Base-by-base conservation (phyloP, 495 filamentous ascomycete species). In the Aspergillus nidulans region DNA sequence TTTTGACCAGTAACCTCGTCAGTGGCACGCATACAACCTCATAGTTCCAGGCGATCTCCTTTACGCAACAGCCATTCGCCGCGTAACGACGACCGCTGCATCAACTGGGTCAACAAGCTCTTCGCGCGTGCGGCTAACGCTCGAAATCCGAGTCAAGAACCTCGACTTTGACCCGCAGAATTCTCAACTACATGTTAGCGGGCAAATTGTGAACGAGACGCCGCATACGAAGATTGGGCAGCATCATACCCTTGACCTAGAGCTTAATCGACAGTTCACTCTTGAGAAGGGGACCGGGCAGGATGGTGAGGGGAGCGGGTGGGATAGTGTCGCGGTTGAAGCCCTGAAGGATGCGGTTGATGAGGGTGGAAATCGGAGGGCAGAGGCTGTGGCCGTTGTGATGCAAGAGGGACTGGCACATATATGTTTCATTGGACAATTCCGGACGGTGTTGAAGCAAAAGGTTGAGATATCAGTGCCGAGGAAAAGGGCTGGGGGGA, bases 21-120 rank as follows among this genome's bases (percentile, higher is more conserved):
- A 94, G 89, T 98, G 94, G 94, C 92, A 97, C 64, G 87, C 88
- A 67, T 92, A 96, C 79, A 98, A 98, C 73, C 81, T 98, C 34
- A 92, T 98, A 68, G 82, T 85, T 12, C 81, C 85, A 21, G 79
- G 74, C 34, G 95, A 98, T 60, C 73, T 89, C 44, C 78, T 98
- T 53, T 85, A 85, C 59, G 91, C 91, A 25, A 87, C 85, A 49
- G 90, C 94, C 39, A 74, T 94, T 53, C 90, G 94, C 60, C 88
- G 89, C 39, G 84, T 96, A 36, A 85, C 82, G 13, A 84, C 81
- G 32, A 80, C 84, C 18, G 70, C 73, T 65, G 76, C 81, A 18
- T 16, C 36, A 40, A 91, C 89, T 0, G 92, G 92, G 34, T 87
- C 85, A 39, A 90, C 85, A 1, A 73, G 76, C 42, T 90, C 89